Conservation (phyloP, 352 stramenopile genomes). For the Pythium rishiriense region DNA sequence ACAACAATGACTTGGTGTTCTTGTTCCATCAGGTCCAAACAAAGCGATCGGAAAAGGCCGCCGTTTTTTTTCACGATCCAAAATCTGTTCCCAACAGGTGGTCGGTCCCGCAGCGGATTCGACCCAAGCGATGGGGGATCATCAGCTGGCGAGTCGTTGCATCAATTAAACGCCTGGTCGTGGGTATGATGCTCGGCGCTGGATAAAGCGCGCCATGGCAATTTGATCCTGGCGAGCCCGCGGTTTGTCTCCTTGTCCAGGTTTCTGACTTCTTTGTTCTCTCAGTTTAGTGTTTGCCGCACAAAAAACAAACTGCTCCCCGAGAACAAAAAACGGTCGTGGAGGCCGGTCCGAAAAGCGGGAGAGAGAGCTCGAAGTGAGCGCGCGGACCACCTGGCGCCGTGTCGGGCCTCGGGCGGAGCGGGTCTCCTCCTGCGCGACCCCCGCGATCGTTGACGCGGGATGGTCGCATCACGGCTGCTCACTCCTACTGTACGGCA, state of each 20-base stretch:
- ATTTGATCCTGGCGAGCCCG: too few relatives aligned
- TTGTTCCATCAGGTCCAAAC: not conserved
- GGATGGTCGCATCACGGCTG: not conserved
- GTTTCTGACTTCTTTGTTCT: conserved; percentile 6
- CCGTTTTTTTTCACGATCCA: too few relatives aligned
- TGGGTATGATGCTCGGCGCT: too few relatives aligned
- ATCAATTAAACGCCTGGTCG: too few relatives aligned
- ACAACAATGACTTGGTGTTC: not conserved
- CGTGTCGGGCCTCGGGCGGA: not conserved
- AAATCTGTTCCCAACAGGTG: too few relatives aligned
- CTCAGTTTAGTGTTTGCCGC: not conserved
- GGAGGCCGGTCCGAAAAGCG: not conserved
- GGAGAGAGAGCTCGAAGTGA: not conserved
- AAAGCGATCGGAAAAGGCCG: not conserved
- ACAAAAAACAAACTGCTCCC: not conserved
- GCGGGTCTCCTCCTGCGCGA: not conserved
- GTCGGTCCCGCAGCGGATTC: too few relatives aligned
- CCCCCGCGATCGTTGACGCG: not conserved
- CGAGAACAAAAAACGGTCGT: not conserved
- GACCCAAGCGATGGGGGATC: too few relatives aligned
- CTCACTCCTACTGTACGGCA: not conserved
- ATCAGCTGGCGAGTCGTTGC: too few relatives aligned
- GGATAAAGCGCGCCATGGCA: too few relatives aligned
- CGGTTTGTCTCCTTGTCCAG: too few relatives aligned
- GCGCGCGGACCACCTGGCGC: not conserved